Base-by-base conservation (phyloP, 2,329 filamentous ascomycete genomes). In the Fusarium equiseti region DNA sequence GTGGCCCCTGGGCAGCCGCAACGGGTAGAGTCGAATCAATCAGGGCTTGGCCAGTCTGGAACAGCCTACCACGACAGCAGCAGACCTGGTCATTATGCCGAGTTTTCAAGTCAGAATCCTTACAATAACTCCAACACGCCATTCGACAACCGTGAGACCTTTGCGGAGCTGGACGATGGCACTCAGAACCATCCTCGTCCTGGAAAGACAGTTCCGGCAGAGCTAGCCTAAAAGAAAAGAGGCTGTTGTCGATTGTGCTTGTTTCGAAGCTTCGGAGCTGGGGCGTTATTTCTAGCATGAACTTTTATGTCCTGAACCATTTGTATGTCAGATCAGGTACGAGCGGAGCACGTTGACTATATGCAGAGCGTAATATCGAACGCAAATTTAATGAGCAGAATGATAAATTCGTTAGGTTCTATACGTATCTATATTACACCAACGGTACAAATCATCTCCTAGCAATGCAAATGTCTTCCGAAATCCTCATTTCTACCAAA, bases 391-490 rank as follows among this genome's bases (percentile, higher is more conserved):
- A 65, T 49, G 55, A 59, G 63, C 50, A 66, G 56, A 72, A 61
- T 63, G 63, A 66, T 64, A 57, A 67, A 70, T 57, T 56, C 50
- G 62, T 73, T 59, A 57, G 61, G 64, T 72, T 67, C 64, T 61
- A 63, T 71, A 70, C 43, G 52, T 65, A 74, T 75, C 58, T 73
- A 66, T 62, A 66, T 62, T 62, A 67, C 62, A 66, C 68, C 63
- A 73, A 72, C 65, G 73, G 70, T 56, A 71, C 59, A 69, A 59
- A 52, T 65, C 64, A 70, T 71, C 66, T 68, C 68, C 61, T 46
- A 72, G 60, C 61, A 65, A 67, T 68, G 70, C 70, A 66, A 68
- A 68, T 63, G 57, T 68, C 55, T 59, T 67, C 64, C 64, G 40
- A 63, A 63, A 43, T 59, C 60, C 43, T 35, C 42, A 20, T 53